Evolutionary conservation across 1,139 yeast species (phyloP).

Genomic region (Hansenula lynferdii): DNA sequence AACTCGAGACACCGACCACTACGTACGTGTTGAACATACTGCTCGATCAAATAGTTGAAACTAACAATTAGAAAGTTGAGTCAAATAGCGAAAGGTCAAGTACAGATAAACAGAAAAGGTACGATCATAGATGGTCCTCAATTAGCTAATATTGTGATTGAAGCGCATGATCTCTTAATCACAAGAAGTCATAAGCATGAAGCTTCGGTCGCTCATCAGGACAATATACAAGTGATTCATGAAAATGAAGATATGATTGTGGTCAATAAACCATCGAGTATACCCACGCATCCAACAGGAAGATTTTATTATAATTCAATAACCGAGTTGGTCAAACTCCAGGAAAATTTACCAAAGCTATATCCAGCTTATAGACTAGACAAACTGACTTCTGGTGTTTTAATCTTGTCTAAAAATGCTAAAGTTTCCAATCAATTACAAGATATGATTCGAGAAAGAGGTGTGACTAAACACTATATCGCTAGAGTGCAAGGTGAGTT

Average conservation of each 20-base stretch:
- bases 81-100: conserved; percentile 3
- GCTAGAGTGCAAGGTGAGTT: conserved; percentile 63
- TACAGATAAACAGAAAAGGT: conserved; percentile 7
- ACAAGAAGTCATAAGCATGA: conserved; percentile 58
- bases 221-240: conserved; percentile 37
- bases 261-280: conserved; percentile 68
- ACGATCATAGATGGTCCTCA: conserved; percentile 7
- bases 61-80: not conserved
- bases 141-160: conserved; percentile 25
- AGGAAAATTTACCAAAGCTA: conserved; percentile 29
- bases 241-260: conserved; percentile 50
- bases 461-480: conserved; percentile 44
- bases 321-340: conserved; percentile 50
- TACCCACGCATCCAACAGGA: conserved; percentile 81
- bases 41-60: not conserved
- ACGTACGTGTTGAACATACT: not conserved
- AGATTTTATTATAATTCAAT: conserved; percentile 56
- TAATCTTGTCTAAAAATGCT: conserved; percentile 51
- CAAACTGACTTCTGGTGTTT: conserved; percentile 68
- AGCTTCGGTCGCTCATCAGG: conserved; percentile 36
- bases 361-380: conserved; percentile 71
- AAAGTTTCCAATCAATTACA: conserved; percentile 41
- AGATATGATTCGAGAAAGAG: conserved; percentile 35
- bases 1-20: conserved; percentile 45
- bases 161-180: conserved; percentile 46